Conservation (phyloP, 306 rosid species). For the Vigna reflexopilosa region DNA sequence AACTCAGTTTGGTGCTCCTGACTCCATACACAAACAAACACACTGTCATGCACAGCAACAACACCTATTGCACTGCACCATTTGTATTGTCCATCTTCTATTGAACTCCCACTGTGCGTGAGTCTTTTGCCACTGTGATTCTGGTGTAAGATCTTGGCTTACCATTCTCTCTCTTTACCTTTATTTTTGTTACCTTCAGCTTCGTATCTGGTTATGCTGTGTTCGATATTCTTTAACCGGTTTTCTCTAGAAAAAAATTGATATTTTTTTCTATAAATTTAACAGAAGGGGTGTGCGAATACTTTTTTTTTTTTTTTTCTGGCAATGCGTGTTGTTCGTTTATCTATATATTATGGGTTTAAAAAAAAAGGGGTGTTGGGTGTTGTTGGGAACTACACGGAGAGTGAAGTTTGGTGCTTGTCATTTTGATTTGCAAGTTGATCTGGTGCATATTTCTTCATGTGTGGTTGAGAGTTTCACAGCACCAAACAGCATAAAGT, state of each 20-base stretch:
- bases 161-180: slow-evolving; percentile 30
- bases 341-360: slow-evolving; percentile 25
- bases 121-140: slow-evolving; percentile 16
- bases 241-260: slow-evolving; percentile 32
- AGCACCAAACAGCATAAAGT: slow-evolving; percentile 47
- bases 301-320: not conserved
- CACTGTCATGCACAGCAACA: slow-evolving; percentile 45
- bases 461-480: slow-evolving; percentile 56
- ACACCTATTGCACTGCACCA: slow-evolving; percentile 19
- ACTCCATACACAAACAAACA: slow-evolving; percentile 26
- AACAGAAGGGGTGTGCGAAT: slow-evolving; percentile 38
- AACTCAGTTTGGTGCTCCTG: slow-evolving; percentile 45
- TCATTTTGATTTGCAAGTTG: slow-evolving; percentile 54
- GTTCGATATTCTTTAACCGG: slow-evolving; percentile 22
- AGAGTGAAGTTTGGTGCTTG: slow-evolving; percentile 80
- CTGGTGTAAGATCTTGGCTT: slow-evolving; percentile 42
- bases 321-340: slow-evolving; percentile 40
- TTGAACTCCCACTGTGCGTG: slow-evolving; percentile 38
- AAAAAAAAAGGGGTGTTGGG: slow-evolving; percentile 60
- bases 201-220: slow-evolving; percentile 9
- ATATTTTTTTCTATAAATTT: slow-evolving; percentile 38
- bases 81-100: slow-evolving; percentile 49
- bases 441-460: slow-evolving; percentile 52
- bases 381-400: slow-evolving; percentile 76
- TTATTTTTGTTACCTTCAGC: slow-evolving; percentile 33